Base-by-base conservation (phyloP, 2,329 filamentous ascomycete species). In the Nannizzia gypsea region DNA sequence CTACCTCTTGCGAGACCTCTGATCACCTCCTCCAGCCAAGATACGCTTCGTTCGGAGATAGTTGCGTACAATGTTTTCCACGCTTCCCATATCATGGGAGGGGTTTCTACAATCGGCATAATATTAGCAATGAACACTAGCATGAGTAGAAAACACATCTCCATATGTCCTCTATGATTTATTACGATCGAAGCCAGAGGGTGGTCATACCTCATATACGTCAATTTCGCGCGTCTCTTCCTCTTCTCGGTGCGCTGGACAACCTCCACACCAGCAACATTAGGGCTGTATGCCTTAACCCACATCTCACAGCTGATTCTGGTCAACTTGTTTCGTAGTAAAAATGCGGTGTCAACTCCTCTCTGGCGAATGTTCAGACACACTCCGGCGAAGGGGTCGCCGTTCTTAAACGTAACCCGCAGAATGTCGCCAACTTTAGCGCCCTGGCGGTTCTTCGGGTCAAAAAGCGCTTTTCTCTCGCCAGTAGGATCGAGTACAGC, bases 241-340 rank as follows among this genome's bases (percentile, higher is more conserved):
- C 90, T 83, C 86, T 90, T 93, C 70, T 83, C 81, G 64, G 84
- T 82, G 67, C 92, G 81, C 83, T 95, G 89, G 73, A 97, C 88
- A 67, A 99, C 87, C 76, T 99, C 92, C 69, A 99, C 90, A 64
- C 89, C 89, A 71, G 88, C 84, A 34, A 97, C 87, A 70, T 89
- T 87, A 62, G 92, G 92, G 70, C 84, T 89, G 79, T 93, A 97
- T 61, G 97, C 80, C 80, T 99, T 99, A 76, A 88, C 90, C 86
- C 90, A 96, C 89, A 96, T 93, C 81, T 99, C 93, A 62, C 96
- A 89, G 62, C 89, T 89, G 5, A 95, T 83, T 67, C 88, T 83
- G 66, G 89, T 91, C 67, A 99, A 77, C 71, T 95, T 85, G 67
- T 92, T 92, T 60, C 93, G 83, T 62, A 99, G 80, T 62, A 96